Evolutionary conservation across 2,329 filamentous ascomycete genomes (phyloP), one percentile per base, ranked within the genome.

Genomic region (Stachybotrys elegans): DNA sequence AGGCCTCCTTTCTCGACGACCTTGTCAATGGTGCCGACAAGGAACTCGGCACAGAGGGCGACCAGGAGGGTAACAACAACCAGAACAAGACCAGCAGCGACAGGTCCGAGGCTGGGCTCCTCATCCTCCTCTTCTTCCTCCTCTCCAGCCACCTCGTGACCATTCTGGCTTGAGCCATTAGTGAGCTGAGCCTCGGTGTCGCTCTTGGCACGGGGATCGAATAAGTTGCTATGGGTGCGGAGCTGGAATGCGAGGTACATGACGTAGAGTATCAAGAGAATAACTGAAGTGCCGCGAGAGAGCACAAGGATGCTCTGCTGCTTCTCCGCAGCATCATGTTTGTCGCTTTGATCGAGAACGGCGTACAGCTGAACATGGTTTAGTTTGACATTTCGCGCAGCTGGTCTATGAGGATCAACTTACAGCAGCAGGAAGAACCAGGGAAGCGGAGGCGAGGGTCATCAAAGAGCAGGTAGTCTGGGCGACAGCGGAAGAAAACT

Each of bases 371-470:
- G 12, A 79, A 78, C 12, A 87, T 80, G 4, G 79, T 76, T 5
- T 52, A 45, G 20, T 60, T 53, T 2, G 62, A 55, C 2, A 72
- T 71, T 22, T 65, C 59, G 38, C 66, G 68, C 14, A 68, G 66
- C 13, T 72, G 68, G 50, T 87, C 78, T 61, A 95, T 95, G 5
- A 92, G 88, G 6, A 90, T 95, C 0, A n/a, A n/a, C n/a, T n/a
- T n/a, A n/a, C n/a, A n/a, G n/a, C n/a, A n/a, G n/a, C n/a, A n/a
- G 92, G 92, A 21, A 96, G 89, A 52, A 96, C 92, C 53, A 95
- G 73, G 56, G 83, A 85, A 40, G 83, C 84, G 29, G 94, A 86
- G 13, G 86, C 84, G 17, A 95, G 73, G 12, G 88, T 84, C 17
- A 95, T 77, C 42, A 95, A 69, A 57, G 85, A 89, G 13, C 90